Evolutionary conservation across 371 early-diverging fungal species (phyloP).

Genomic region (Lichtheimia ramosa): DNA sequence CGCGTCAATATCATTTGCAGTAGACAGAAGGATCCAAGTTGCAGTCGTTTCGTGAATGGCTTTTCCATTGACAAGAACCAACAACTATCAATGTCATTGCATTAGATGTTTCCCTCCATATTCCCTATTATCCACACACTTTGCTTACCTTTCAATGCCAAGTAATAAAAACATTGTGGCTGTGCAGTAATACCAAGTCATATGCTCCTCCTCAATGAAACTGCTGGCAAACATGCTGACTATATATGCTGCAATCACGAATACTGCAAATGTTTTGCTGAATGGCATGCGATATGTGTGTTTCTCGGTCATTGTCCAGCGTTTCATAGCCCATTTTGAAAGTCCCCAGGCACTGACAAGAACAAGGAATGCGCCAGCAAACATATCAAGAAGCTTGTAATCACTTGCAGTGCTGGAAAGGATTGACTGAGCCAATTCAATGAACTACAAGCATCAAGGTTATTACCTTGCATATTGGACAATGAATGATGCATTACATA

Average conservation of each 20-base stretch:
- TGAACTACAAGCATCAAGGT: constrained; percentile 29
- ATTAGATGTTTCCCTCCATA: too few species aligned
- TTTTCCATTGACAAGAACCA: background rate
- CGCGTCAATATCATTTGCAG: constrained; percentile 13
- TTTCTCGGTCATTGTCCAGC: background rate
- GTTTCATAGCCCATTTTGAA: background rate
- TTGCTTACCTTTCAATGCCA: constrained; percentile 43
- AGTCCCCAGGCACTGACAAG: constrained; percentile 10
- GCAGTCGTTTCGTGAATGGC: background rate
- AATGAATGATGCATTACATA: constrained; percentile 5
- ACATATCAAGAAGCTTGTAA: constrained; percentile 55
- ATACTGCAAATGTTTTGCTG: constrained; percentile 22
- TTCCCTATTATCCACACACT: too few species aligned
- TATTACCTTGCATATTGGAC: too few species aligned
- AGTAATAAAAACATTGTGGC: constrained; percentile 56
- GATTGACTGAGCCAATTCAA: constrained; percentile 40
- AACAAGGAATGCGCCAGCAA: constrained; percentile 34
- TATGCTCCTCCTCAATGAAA: constrained; percentile 79
- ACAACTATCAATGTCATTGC: too few species aligned
- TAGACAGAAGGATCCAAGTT: constrained; percentile 3
- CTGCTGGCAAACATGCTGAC: constrained; percentile 69
- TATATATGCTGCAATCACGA: constrained; percentile 45
- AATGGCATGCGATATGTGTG: constrained; percentile 7
- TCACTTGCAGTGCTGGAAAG: constrained; percentile 57
- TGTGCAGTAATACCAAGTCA: constrained; percentile 71